Evolutionary conservation across 495 filamentous ascomycete species (phyloP), one percentile per base, ranked within the genome.

Genomic region (Terfezia boudieri): DNA sequence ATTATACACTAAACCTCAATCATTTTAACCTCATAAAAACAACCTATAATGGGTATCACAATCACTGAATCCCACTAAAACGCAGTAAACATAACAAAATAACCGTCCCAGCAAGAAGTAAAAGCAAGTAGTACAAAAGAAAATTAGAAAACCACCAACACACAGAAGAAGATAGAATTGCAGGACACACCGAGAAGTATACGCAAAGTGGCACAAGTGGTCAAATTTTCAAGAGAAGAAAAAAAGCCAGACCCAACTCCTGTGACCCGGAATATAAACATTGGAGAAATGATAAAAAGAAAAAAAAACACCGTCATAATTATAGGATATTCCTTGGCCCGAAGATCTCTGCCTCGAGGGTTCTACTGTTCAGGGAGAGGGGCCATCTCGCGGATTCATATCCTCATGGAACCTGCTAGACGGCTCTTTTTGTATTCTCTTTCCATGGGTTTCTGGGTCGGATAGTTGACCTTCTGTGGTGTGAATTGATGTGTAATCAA

Each of bases 361-460:
- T 20, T 14, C 4, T 46, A 14, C 8, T 46, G 41, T 14, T 46
- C 41, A 46, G 14, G 41, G 41, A 46, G 41, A 46, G 17, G 41
- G 41, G 37, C 59, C 60, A 35, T 38, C 37, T 23, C 50, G 59
- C 49, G 60, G 60, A 55, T 61, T 61, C n/a, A 61, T 37, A 55
- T 61, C 60, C 53, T 62, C 60, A 48, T 55, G 56, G 22, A 61
- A 61, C n/a, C 60, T 55, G 37, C 60, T 62, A 10, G 60, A 61
- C n/a, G 55, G 52, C 11, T 46, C 14, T 14, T 61, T 62, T 53
- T 59, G 60, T 55, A 50, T 59, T 16, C 61, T 53, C 54, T 49
- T 62, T 36, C 60, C 59, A 61, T 59, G 59, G 10, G 59, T 59
- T 11, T 56, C 51, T 14, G 56, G 56, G 32, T 61, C 59, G 6